Base-by-base conservation (phyloP, 768 basidiomycete genomes). In the Suillus discolor region DNA sequence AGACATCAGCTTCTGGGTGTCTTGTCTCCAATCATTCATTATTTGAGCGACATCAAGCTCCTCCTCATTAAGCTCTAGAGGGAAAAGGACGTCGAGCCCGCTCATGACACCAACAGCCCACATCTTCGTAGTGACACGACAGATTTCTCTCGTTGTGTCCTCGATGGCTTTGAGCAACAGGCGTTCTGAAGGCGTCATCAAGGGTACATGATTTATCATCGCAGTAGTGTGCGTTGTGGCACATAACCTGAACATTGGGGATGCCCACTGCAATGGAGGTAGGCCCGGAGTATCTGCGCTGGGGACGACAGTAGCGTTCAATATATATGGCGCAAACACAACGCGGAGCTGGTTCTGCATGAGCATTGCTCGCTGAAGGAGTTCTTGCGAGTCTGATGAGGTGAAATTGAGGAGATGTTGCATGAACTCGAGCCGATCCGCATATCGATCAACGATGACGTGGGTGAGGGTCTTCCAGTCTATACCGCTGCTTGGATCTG, bases 391-490 rank as follows among this genome's bases (percentile, higher is more conserved):
- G 18, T 74, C 65, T 13, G 72, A 54, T 5, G 45, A 25, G 6
- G 42, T 57, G 44, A 66, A 57, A 44, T 77, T 74, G 4, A 85
- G 72, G 34, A 81, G 71, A 66, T 81, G 72, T 13, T 72, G 77
- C 11, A 82, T 66, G 20, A 79, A 64, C 62, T 84, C 80, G 16
- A 86, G 73, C 23, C 84, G 72, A n/a, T 76, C 78, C 4, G 74
- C 75, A 60, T 81, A 82, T 11, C 83, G 80, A 54, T 83, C 76
- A 6, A 76, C 72, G 16, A 84, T 70, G 34, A 79, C 75, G 15
- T 76, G 74, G 13, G 78, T 67, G 41, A 83, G 70, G 3, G 75
- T 74, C 38, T 70, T 69, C 84, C 84, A 85, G 68, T 86, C 82
- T 2, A 83, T 64, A 0, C 75, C 76, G 60, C 78, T 82, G 2